phyloP scores from a whole-genome alignment of 768 basidiomycete species.

The Sutorius australiensis region DNA sequence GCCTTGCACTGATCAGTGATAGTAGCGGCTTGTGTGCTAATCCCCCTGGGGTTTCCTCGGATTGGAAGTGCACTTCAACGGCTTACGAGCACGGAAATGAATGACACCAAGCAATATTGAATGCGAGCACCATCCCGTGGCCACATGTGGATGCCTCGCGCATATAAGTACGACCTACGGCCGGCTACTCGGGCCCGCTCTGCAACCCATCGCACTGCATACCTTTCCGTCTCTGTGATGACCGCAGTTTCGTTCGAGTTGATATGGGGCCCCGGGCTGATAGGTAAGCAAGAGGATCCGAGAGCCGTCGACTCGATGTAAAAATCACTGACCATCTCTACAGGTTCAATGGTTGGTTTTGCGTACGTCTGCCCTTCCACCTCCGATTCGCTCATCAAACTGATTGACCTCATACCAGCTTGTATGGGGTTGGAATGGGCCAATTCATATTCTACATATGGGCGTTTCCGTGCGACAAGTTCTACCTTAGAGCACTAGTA shows the following conservation, averaged over 20 bases:
- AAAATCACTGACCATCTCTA: background rate
- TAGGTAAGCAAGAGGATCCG: background rate
- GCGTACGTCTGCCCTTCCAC: background rate
- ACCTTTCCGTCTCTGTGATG: background rate
- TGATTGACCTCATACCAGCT: background rate
- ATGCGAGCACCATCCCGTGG: too few species aligned
- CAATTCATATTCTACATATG: background rate
- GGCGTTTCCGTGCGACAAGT: background rate
- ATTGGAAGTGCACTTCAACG: background rate
- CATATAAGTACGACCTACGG: background rate
- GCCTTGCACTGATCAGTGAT: background rate
- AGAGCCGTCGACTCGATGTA: background rate
- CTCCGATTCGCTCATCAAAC: background rate
- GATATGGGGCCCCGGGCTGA: background rate
- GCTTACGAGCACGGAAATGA: background rate
- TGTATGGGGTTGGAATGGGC: background rate
- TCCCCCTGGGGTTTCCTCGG: background rate
- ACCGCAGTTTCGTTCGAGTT: background rate
- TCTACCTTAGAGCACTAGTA: background rate
- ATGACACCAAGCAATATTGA: background rate
- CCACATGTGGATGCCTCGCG: background rate
- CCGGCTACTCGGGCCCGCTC: background rate
- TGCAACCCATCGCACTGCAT: background rate
- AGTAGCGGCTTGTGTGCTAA: background rate
- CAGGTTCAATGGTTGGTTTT: background rate